Percentiles rank a stretch among this genome's conserved stretches.
Evolutionary conservation across 2,329 filamentous ascomycete genomes (phyloP).

Genomic region (Fusarium phyllophilum): DNA sequence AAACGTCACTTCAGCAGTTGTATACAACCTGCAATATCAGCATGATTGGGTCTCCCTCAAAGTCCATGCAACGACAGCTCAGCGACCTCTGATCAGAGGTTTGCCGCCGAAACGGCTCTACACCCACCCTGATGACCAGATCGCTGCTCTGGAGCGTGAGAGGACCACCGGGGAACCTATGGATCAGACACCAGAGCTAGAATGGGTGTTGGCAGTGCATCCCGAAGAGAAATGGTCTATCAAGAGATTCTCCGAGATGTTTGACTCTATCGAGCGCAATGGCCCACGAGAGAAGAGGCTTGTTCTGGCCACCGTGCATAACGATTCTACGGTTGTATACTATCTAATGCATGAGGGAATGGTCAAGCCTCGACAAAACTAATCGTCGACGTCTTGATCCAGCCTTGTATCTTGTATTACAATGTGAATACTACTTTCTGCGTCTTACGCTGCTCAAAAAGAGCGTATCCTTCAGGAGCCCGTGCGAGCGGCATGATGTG

Average conservation of each 20-base stretch:
- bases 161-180: conserved; percentile 58
- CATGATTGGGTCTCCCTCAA: conserved; percentile 77
- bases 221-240: conserved; percentile 79
- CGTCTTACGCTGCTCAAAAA: conserved; percentile 78
- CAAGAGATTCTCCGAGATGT: conserved; percentile 72
- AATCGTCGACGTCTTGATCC: conserved; percentile 17
- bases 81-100: conserved; percentile 74
- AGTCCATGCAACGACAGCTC: conserved; percentile 58
- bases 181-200: conserved; percentile 65
- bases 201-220: conserved; percentile 82
- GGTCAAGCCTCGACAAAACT: conserved; percentile 87
- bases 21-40: conserved; percentile 78
- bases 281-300: conserved; percentile 70
- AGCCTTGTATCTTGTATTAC: conserved; percentile 37
- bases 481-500: conserved; percentile 76
- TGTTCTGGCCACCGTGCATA: conserved; percentile 78
- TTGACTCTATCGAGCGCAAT: conserved; percentile 68
- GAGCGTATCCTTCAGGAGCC: conserved; percentile 74
- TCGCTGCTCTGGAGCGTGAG: conserved; percentile 73
- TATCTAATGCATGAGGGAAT: conserved; percentile 89
- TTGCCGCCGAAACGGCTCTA: conserved; percentile 79
- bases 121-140: conserved; percentile 84
- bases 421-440: conserved; percentile 78
- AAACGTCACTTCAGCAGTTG: conserved; percentile 59
- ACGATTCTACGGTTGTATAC: conserved; percentile 86